Evolutionary conservation across 352 stramenopile species (phyloP).

Genomic region (Phytophthora palmivora): DNA sequence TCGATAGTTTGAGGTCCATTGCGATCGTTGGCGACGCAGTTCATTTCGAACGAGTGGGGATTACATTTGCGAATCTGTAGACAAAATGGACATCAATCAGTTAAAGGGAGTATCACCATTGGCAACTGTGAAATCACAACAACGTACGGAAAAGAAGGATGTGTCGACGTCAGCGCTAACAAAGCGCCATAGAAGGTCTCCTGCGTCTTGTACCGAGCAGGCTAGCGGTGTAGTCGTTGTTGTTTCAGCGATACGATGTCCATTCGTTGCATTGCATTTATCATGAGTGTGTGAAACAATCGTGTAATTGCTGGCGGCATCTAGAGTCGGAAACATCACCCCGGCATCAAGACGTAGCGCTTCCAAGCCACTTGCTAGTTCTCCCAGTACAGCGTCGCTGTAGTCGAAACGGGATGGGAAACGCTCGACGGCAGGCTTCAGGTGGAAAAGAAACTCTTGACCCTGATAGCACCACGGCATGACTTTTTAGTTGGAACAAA

Average conservation of each 20-base stretch:
- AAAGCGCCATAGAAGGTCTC: conserved; percentile 17
- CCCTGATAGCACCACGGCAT: conserved; percentile 1
- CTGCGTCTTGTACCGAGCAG: conserved; percentile 19
- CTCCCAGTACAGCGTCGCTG: conserved; percentile 8
- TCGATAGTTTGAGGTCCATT: conserved; percentile 10
- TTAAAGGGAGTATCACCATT: neutral
- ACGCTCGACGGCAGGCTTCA: neutral
- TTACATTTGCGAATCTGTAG: conserved; percentile 8
- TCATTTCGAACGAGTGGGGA: conserved; percentile 24
- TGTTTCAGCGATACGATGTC: conserved; percentile 16
- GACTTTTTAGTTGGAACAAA: neutral
- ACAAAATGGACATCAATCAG: neutral
- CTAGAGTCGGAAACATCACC: neutral
- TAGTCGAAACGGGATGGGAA: conserved; percentile 1
- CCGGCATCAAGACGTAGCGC: conserved; percentile 1
- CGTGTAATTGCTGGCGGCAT: neutral
- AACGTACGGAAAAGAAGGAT: conserved; percentile 22
- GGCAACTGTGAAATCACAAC: neutral
- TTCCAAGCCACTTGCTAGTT: conserved; percentile 8
- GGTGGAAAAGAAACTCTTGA: conserved; percentile 7
- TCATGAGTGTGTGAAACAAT: conserved; percentile 4
- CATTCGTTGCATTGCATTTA: neutral
- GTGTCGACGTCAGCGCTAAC: conserved; percentile 15
- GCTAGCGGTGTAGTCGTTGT: conserved; percentile 19
- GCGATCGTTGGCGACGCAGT: conserved; percentile 15